Evolutionary conservation across 2,329 filamentous ascomycete species (phyloP), one percentile per base, ranked within the genome.

Genomic region (Didymella pinodella): DNA sequence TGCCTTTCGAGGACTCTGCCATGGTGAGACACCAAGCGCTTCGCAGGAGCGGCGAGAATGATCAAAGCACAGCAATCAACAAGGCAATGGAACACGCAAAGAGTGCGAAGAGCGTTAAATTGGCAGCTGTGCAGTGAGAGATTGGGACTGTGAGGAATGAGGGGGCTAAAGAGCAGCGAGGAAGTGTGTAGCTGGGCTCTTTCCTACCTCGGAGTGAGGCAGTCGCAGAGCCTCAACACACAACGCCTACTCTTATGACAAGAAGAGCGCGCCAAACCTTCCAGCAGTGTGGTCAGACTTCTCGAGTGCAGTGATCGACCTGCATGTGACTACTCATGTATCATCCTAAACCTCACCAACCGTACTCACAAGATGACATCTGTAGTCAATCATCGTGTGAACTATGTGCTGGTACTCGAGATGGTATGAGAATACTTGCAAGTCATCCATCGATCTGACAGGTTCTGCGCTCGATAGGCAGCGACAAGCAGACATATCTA

Each of bases 141-240:
- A 31, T 26, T 18, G 38, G 38, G 34, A 14, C 32, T 41, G 32
- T 18, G 28, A 48, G 28, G 18, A 12, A 5, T 44, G 50, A 41
- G 40, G 22, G 43, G 14, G 25, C 28, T 41, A 31, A 49, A 44
- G 43, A 38, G 6, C 41, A 29, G 40, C 51, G 50, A 54, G 50
- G 47, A 62, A 54, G 29, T 52, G 61, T 58, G 51, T 55, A 57
- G 41, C 45, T 54, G 32, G 40, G 56, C 41, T 60, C 65, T 59
- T 68, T 51, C 66, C 61, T 48, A 20, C 31, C 26, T 43, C 25
- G 14, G 38, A 22, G 28, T 31, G 46, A 62, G 66, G 65, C 63
- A 69, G 60, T 57, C 48, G 56, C 67, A 57, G 52, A 50, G 10
- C 18, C 36, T 43, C 46, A 47, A 41, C 38, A 29, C 29, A 8